Evolutionary conservation across 129 eudicot genomes (phyloP).

Genomic region (Lactuca saligna): DNA sequence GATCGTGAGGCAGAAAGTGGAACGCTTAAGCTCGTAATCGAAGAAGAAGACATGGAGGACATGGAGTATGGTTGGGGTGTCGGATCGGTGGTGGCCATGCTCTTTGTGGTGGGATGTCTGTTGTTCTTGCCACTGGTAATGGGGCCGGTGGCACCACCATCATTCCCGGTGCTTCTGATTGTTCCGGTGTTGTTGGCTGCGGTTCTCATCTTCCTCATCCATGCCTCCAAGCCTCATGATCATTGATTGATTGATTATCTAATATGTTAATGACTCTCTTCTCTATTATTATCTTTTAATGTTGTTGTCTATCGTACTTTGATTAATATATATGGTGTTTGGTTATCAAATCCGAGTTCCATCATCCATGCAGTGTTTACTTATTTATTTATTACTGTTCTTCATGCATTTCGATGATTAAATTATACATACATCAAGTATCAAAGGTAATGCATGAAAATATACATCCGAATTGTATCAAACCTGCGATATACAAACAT

Average conservation of each 20-base stretch:
- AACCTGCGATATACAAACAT: background rate
- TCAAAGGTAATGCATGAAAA: background rate
- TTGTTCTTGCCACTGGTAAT: conserved; percentile 46
- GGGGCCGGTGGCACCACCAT: conserved; percentile 49
- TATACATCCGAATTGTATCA: background rate
- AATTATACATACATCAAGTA: background rate
- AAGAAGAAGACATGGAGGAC: conserved; percentile 11
- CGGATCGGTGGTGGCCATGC: conserved; percentile 42
- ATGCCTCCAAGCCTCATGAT: conserved; percentile 25
- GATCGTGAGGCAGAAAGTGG: background rate
- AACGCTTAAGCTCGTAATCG: background rate
- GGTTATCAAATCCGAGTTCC: background rate
- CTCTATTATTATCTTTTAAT: too few species aligned
- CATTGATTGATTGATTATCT: background rate
- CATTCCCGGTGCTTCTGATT: conserved; percentile 25
- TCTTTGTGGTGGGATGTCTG: conserved; percentile 28
- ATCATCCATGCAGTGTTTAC: too few species aligned
- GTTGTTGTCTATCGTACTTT: background rate
- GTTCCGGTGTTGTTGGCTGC: conserved; percentile 42
- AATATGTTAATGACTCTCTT: background rate
- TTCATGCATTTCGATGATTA: background rate
- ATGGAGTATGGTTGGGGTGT: conserved; percentile 38
- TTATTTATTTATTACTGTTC: too few species aligned
- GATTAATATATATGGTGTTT: too few species aligned
- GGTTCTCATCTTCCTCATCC: conserved; percentile 34